Conservation (phyloP, 2,329 filamentous ascomycete genomes). For the Tolypocladium tundrense region DNA sequence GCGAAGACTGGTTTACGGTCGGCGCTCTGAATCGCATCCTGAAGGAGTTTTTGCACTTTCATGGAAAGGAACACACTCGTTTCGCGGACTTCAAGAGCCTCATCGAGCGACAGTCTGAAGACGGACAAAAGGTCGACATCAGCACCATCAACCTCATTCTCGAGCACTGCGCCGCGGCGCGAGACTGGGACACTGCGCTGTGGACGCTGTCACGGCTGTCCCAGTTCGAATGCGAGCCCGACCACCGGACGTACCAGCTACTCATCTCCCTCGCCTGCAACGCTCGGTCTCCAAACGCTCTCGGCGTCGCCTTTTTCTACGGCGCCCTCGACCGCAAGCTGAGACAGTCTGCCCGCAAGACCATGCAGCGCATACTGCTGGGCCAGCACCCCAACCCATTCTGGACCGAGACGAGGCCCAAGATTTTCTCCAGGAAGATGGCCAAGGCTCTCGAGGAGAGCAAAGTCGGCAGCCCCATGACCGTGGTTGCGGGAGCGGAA, state of each 20-base stretch:
- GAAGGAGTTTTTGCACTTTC: conserved; percentile 30
- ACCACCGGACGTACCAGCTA: conserved; percentile 22
- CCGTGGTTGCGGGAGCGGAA: conserved; percentile 16
- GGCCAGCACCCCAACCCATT: conserved; percentile 12
- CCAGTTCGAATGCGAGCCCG: conserved; percentile 12
- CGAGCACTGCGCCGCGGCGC: conserved; percentile 14
- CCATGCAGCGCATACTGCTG: conserved; percentile 16
- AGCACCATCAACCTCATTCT: conserved; percentile 29
- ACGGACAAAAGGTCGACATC: conserved; percentile 14
- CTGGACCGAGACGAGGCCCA: conserved; percentile 16
- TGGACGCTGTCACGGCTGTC: conserved; percentile 17
- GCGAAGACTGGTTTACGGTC: conserved; percentile 31
- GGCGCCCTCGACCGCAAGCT: conserved; percentile 19
- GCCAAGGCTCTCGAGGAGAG: conserved; percentile 8
- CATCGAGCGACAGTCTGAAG: conserved; percentile 13
- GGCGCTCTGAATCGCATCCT: conserved; percentile 27
- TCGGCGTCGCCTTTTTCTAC: conserved; percentile 22
- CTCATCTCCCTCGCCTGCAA: conserved; percentile 27
- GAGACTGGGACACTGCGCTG: conserved; percentile 20
- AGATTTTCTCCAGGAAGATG: conserved; percentile 17
- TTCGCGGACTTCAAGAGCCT: conserved; percentile 17
- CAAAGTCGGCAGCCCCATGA: conserved; percentile 7
- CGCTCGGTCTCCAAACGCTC: conserved; percentile 17
- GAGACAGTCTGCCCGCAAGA: conserved; percentile 11
- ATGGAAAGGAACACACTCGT: conserved; percentile 12